phyloP scores from a whole-genome alignment of 1,139 yeast species.

The Meyerozyma smithsonii region DNA sequence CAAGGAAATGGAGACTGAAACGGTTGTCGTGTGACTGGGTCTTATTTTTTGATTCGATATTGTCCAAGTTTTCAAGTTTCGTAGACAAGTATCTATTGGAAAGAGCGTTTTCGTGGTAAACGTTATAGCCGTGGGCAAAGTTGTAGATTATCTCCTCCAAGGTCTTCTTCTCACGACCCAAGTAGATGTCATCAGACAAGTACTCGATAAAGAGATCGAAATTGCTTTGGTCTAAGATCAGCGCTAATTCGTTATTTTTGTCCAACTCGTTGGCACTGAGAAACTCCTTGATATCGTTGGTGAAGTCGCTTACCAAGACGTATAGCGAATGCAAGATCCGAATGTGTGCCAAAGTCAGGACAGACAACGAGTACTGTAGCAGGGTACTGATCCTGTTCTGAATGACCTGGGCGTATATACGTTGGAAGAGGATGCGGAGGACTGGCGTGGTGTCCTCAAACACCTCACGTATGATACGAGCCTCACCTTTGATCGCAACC shows the following conservation, averaged over 20 bases:
- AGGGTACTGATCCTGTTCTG: slow-evolving; percentile 63
- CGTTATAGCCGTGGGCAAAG: slow-evolving; percentile 48
- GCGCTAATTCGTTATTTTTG: slow-evolving; percentile 39
- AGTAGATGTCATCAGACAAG: slow-evolving; percentile 63
- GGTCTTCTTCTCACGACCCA: slow-evolving; percentile 67
- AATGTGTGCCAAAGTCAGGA: slow-evolving; percentile 70
- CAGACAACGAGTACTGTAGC: slow-evolving; percentile 58
- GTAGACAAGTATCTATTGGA: slow-evolving; percentile 42
- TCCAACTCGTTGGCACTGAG: slow-evolving; percentile 45
- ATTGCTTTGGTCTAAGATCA: slow-evolving; percentile 66
- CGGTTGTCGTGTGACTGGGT: slow-evolving; percentile 18
- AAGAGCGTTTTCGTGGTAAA: slow-evolving; percentile 47
- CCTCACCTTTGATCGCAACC: slow-evolving; percentile 58
- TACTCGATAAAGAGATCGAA: slow-evolving; percentile 72
- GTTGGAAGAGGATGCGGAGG: slow-evolving; percentile 63
- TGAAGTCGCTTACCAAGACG: slow-evolving; percentile 56
- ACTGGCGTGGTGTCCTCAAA: slow-evolving; percentile 67
- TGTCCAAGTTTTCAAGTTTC: slow-evolving; percentile 37
- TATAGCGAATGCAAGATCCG: slow-evolving; percentile 69
- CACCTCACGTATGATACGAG: slow-evolving; percentile 67
- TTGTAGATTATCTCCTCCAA: slow-evolving; percentile 57
- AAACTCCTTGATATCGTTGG: slow-evolving; percentile 61
- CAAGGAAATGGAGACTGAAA: slow-evolving; percentile 33
- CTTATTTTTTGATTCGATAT: slow-evolving; percentile 7
- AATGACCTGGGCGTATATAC: slow-evolving; percentile 73